phyloP scores from a whole-genome alignment of 75 land plant species.

The Sequoiadendron giganteum region DNA sequence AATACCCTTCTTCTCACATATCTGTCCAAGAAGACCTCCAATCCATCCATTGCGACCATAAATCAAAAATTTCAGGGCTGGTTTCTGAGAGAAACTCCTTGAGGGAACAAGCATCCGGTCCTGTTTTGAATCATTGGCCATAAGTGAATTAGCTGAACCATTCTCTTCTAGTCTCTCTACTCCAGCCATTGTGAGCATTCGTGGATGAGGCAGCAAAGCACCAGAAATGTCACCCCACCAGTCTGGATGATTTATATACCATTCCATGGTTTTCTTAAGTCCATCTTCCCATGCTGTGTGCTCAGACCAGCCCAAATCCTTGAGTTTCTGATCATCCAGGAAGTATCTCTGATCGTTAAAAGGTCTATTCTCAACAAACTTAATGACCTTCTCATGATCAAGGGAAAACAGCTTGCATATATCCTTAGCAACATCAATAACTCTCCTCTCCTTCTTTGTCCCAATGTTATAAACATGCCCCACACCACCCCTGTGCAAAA shows the following conservation, averaged over 20 bases:
- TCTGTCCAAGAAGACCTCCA: slow-evolving; percentile 70
- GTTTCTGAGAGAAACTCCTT: slow-evolving; percentile 16
- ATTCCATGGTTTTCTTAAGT: slow-evolving; percentile 59
- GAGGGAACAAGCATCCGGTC: slow-evolving; percentile 19
- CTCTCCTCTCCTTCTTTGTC: slow-evolving; percentile 68
- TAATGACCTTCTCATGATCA: slow-evolving; percentile 37
- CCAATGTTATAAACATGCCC: slow-evolving; percentile 79
- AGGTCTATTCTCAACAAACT: slow-evolving; percentile 72
- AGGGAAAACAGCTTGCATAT: slow-evolving; percentile 56
- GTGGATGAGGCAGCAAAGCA: slow-evolving; percentile 65
- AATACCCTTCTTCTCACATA: slow-evolving; percentile 63
- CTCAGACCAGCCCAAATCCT: slow-evolving; percentile 63
- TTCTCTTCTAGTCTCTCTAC: slow-evolving; percentile 23
- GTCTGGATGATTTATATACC: slow-evolving; percentile 57
- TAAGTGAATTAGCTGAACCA: neutral
- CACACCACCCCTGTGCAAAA: slow-evolving; percentile 65
- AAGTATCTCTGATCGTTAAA: slow-evolving; percentile 82
- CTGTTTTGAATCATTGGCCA: slow-evolving; percentile 8
- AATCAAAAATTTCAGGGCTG: slow-evolving; percentile 57
- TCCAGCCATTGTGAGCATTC: slow-evolving; percentile 52
- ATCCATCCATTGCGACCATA: slow-evolving; percentile 85
- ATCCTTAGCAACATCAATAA: slow-evolving; percentile 71
- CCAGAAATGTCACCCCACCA: slow-evolving; percentile 88
- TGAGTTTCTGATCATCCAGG: slow-evolving; percentile 69
- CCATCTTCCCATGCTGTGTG: slow-evolving; percentile 73